Evolutionary conservation across 2,329 filamentous ascomycete genomes (phyloP).

Genomic region (Colletotrichum lini): DNA sequence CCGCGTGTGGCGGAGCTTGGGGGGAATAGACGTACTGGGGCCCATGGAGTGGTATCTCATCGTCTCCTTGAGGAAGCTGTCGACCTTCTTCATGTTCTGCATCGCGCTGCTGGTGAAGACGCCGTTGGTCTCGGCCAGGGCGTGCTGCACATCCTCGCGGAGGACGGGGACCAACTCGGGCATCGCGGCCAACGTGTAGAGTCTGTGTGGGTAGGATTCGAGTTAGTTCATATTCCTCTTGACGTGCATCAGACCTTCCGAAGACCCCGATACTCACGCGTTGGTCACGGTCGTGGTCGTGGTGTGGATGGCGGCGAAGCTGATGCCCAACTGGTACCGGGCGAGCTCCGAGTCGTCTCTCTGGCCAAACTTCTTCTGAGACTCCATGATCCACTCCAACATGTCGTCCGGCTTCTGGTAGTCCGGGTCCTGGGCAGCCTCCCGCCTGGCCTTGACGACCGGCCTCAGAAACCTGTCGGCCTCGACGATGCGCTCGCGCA

Average conservation of each 20-base stretch:
- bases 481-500: conserved; percentile 51
- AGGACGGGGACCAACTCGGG: conserved; percentile 66
- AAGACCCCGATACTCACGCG: conserved; percentile 48
- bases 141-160: conserved; percentile 63
- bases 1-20: too few species aligned
- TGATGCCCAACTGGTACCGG: conserved; percentile 58
- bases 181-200: conserved; percentile 66
- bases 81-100: conserved; percentile 56
- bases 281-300: conserved; percentile 62
- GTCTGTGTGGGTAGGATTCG: conserved; percentile 44
- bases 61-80: conserved; percentile 58
- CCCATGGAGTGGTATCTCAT: conserved; percentile 50
- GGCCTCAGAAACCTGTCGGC: conserved; percentile 55
- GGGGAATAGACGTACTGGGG: conserved; percentile 49
- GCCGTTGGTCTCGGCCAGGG: conserved; percentile 53
- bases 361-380: conserved; percentile 51
- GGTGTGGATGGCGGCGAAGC: conserved; percentile 67
- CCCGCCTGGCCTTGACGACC: conserved; percentile 51
- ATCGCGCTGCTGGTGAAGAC: conserved; percentile 54
- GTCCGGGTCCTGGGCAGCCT: conserved; percentile 31
- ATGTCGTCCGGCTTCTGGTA: conserved; percentile 60
- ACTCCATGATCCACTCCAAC: conserved; percentile 62
- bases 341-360: conserved; percentile 55
- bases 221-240: too few species aligned
- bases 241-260: rapidly evolving